Evolutionary conservation across 2,329 filamentous ascomycete genomes (phyloP), one percentile per base, ranked within the genome.

Genomic region (Monilinia fructicola): DNA sequence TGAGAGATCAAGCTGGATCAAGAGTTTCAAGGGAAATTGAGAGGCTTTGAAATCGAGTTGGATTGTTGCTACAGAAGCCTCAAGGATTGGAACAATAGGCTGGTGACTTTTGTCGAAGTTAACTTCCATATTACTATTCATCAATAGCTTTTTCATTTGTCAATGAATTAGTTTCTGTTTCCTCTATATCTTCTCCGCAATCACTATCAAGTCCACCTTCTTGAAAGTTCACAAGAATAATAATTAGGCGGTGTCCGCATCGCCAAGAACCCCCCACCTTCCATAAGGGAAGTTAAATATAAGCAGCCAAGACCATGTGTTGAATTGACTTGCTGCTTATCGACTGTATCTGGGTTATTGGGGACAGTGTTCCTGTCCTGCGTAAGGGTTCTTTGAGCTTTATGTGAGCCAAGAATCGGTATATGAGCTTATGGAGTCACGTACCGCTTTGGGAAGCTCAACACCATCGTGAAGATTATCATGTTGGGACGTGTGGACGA

Each of bases 231-330:
- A 38, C 44, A 14, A 11, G 16, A 58, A 44, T 42, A 40, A 4
- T 18, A 12, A 58, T 58, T 58, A 58, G 55, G 58, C 44, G 21
- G 44, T 48, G 21, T 50, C 28, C 58, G 44, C 12, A 60, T n/a
- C n/a, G 44, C 56, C 44, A 60, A 60, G 56, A 28, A 60, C n/a
- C 31, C n/a, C 21, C 58, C 58, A 60, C 58, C 58, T 60, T 60
- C 58, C 58, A 21, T 1, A 38, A 38, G 58, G 44, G 35, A 31
- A 26, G 18, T 16, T 10, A 26, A 12, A 60, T 60, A 50, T 18
- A 38, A 18, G 28, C 58, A 38, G 58, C 44, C 44, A 60, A 60
- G 58, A 38, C 28, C 21, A 60, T 50, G 58, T 50, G 58, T 46
- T 31, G 28, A 50, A 38, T 21, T 60, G 58, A 50, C 38, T 60